These are phyloP conservation scores for Monosporozyma aerobia DNA, from an alignment of 805 yeast genomes.

Conservation along the genomic window DNA sequence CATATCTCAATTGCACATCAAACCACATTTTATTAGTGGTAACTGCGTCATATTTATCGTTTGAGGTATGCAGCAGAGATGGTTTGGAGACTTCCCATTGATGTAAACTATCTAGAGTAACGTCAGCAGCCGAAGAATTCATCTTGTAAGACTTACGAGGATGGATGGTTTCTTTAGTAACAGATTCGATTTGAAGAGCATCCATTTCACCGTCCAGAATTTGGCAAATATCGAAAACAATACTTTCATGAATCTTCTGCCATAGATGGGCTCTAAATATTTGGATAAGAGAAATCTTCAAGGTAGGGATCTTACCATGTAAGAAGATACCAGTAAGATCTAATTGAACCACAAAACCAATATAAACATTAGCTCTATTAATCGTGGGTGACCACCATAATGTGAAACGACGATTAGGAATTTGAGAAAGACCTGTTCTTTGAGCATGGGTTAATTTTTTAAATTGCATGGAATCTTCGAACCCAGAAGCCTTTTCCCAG, in stretches of 20 bases:
- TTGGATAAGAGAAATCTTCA: constrained; percentile 90
- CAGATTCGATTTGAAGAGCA: constrained; percentile 71
- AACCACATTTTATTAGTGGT: constrained; percentile 75
- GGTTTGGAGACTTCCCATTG: constrained; percentile 83
- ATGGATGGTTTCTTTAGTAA: constrained; percentile 86
- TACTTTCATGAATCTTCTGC: constrained; percentile 97
- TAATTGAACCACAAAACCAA: constrained; percentile 91
- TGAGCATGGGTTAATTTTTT: constrained; percentile 96
- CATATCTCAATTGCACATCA: constrained; percentile 89
- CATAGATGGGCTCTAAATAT: constrained; percentile 96
- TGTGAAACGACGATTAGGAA: constrained; percentile 94
- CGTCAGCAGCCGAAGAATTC: constrained; percentile 93
- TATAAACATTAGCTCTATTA: constrained; percentile 94
- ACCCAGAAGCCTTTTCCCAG: constrained; percentile 97
- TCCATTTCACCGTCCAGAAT: constrained; percentile 83
- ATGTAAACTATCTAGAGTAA: constrained; percentile 62
- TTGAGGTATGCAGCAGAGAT: constrained; percentile 62
- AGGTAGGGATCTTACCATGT: constrained; percentile 96
- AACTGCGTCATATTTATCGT: constrained; percentile 52
- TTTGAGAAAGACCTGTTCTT: constrained; percentile 92
- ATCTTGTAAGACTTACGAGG: constrained; percentile 95
- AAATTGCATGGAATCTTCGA: constrained; percentile 91
- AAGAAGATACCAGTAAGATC: constrained; percentile 94
- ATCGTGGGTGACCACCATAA: constrained; percentile 99
- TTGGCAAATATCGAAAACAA: constrained; percentile 88